Evolutionary conservation across 2,329 filamentous ascomycete species (phyloP), one percentile per base, ranked within the genome.

Genomic region (Colletotrichum gigasporum): DNA sequence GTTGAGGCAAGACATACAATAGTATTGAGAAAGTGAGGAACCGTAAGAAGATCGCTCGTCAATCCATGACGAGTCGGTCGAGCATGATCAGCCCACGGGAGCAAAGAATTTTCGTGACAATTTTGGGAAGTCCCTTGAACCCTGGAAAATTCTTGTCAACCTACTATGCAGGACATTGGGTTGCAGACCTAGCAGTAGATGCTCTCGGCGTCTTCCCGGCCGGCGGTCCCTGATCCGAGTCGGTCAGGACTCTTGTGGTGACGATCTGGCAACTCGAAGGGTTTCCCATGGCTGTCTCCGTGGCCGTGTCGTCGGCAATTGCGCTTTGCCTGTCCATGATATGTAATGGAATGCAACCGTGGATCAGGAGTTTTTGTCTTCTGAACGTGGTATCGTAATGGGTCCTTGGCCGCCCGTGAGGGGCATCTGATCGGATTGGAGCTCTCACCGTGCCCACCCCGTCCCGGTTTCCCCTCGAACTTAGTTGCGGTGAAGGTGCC

Each of bases 401-500:
- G 54, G 52, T 57, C 51, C 41, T 42, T 45, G 41, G 32, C 34
- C 44, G 51, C n/a, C 45, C 39, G 45, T 30, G 37, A 63, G 45
- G 53, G 60, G 54, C 39, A 52, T 41, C 60, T 45, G 60, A 62
- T 65, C 62, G 50, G 57, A 51, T 42, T 61, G 51, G 58, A 65
- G 44, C 50, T 42, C 35, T 60, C 32, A 30, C 30, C 53, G 24
- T 63, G 45, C 39, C 59, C 59, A 41, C 35, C 59, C 44, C 34
- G 44, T 42, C 45, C 53, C 16, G 35, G 59, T 14, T 50, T 57
- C 42, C 52, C 59, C 59, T 62, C 59, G 11, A 61, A 60, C 24
- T 41, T 60, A 54, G 58, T 65, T 65, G 63, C 63, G 63, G 63
- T 65, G 63, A 65, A 57, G 58, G 47, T 45, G 63, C 63, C 63